Percentiles rank a stretch among this genome's conserved stretches.
Conservation (phyloP, 768 basidiomycete species). For the Gautieria morchelliformis region DNA sequence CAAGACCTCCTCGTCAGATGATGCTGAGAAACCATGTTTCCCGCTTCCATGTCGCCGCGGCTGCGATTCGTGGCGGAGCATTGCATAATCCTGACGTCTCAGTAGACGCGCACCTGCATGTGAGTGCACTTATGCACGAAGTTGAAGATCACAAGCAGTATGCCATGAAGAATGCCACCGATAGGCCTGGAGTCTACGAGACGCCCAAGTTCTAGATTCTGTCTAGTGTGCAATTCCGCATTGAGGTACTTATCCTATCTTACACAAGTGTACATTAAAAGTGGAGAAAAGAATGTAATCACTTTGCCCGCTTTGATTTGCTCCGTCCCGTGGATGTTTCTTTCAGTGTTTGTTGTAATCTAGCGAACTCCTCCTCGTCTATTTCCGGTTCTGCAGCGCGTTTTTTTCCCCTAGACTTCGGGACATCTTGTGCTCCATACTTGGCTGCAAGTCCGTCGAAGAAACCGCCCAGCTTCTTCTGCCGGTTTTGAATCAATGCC, state of each 20-base stretch:
- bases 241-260: background rate
- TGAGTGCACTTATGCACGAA: slow-evolving; percentile 50
- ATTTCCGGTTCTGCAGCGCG: slow-evolving; percentile 53
- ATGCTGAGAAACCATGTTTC: slow-evolving; percentile 64
- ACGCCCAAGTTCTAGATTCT: background rate
- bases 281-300: background rate
- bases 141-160: slow-evolving; percentile 53
- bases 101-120: slow-evolving; percentile 46
- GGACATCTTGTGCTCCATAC: slow-evolving; percentile 42
- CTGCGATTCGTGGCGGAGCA: slow-evolving; percentile 50
- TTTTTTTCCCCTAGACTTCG: slow-evolving; percentile 33
- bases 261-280: background rate
- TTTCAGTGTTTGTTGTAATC: slow-evolving; percentile 46
- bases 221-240: background rate
- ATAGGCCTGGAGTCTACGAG: slow-evolving; percentile 19
- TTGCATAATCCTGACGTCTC: slow-evolving; percentile 43
- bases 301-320: background rate
- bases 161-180: slow-evolving; percentile 49
- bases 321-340: background rate
- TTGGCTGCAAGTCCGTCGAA: slow-evolving; percentile 69
- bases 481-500: slow-evolving; percentile 73
- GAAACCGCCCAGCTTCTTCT: slow-evolving; percentile 60
- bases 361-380: slow-evolving; percentile 56
- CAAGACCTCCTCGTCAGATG: slow-evolving; percentile 37
- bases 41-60: slow-evolving; percentile 54